Evolutionary conservation across 2,329 filamentous ascomycete species (phyloP), one percentile per base, ranked within the genome.

Genomic region (Clonostachys sp.): DNA sequence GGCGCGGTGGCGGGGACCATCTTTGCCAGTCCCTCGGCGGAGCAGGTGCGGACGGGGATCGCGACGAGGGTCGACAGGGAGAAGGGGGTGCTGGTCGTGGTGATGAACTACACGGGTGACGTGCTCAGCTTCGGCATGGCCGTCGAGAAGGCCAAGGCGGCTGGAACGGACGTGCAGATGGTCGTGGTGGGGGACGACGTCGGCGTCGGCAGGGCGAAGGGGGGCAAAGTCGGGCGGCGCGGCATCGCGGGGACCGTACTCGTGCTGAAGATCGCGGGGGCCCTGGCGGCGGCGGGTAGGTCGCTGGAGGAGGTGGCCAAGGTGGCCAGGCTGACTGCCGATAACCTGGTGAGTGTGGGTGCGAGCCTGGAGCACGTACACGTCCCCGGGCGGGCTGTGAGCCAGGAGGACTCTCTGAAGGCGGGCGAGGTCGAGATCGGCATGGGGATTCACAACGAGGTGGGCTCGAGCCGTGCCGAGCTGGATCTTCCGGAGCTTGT

Each of bases 41-140:
- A 94, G 67, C 91, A 96, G 70, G 84, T 96, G 47, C 81, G 89
- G 47, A 75, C 80, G 54, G 89, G 84, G 50, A 86, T 95, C 46
- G 80, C 85, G 60, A 79, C 83, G 40, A 77, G 88, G 17, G 87
- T 95, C 4, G 82, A 88, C 51, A 77, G 78, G 5, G 75, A 79
- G 41, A 79, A 81, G 51, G 92, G 91, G 20, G 87, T 96, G 2
- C 66, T 96, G 39, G 87, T 96, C n/a, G 85, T 91, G 6, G 88
- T 95, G 33, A 96, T 95, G 89, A 96, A 96, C 66, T 95, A 95
- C 67, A 95, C 90, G 2, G 88, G 88, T 36, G 88, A 91, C 63
- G 81, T 96, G 46, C 77, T 96, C 55, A 95, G 96, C 70, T 96
- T 96, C 62, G 91, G 91, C 47, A 86, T 96, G 79, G 91, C 86